These are phyloP conservation scores for Heimioporus retisporus DNA, from an alignment of 1,284 basidiomycete genomes.

Conservation along the genomic window DNA sequence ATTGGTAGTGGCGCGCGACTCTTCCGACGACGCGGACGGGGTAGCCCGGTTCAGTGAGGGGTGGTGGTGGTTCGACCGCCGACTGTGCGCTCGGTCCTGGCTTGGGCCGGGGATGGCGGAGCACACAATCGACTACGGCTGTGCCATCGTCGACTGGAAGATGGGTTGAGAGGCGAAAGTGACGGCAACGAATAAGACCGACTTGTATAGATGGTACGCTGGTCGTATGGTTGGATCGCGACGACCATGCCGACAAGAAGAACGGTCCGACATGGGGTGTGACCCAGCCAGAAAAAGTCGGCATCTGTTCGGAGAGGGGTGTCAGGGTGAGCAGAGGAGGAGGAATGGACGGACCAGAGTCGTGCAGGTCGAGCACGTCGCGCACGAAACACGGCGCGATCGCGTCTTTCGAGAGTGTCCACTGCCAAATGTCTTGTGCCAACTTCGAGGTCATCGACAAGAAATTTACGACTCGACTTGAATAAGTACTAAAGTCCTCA, in stretches of 20 bases:
- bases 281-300: slow-evolving; percentile 77
- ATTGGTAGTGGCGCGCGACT: slow-evolving; percentile 53
- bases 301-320: slow-evolving; percentile 38
- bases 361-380: slow-evolving; percentile 66
- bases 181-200: slow-evolving; percentile 26
- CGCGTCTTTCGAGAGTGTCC: slow-evolving; percentile 71
- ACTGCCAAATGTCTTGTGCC: slow-evolving; percentile 53
- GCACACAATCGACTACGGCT: slow-evolving; percentile 71
- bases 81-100: too few relatives aligned
- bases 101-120: slow-evolving; percentile 43
- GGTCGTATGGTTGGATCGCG: slow-evolving; percentile 68
- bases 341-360: slow-evolving; percentile 45
- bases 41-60: slow-evolving; percentile 59
- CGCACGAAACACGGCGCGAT: slow-evolving; percentile 69
- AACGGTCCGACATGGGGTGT: slow-evolving; percentile 75
- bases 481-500: too few relatives aligned
- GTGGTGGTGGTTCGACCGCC: slow-evolving; percentile 40
- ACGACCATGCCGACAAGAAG: slow-evolving; percentile 71
- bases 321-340: not conserved
- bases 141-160: slow-evolving; percentile 80
- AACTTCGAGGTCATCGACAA: too few relatives aligned
- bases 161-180: slow-evolving; percentile 7
- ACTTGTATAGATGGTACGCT: slow-evolving; percentile 68
- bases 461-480: too few relatives aligned
- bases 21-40: slow-evolving; percentile 61